Evolutionary conservation across 176 grass and related monocot genomes (phyloP).

Genomic region (Carex myosuroides): DNA sequence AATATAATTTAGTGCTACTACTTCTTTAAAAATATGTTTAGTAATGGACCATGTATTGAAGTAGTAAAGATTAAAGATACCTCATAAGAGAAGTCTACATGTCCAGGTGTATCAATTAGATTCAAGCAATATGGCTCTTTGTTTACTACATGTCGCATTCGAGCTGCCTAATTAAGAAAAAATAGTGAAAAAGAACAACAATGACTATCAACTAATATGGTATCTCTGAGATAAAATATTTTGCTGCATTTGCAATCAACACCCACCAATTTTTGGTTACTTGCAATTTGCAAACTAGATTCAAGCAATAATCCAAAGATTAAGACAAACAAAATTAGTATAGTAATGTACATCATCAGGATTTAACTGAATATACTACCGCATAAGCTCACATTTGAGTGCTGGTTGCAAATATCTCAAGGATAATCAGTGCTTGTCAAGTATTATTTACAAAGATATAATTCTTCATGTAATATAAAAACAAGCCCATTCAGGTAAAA

Average conservation of each 20-base stretch:
- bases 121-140: constrained; percentile 83
- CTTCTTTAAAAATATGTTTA: neutral
- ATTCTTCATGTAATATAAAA: neutral
- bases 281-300: constrained; percentile 12
- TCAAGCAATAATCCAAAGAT: neutral
- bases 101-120: constrained; percentile 90
- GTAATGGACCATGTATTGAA: neutral
- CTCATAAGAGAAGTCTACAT: constrained; percentile 98
- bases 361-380: neutral
- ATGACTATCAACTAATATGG: constrained; percentile 6
- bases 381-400: neutral
- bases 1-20: constrained; percentile 13
- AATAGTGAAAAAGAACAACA: constrained; percentile 6
- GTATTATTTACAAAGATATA: neutral
- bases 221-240: neutral
- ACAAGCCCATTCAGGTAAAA: neutral
- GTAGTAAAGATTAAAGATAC: constrained; percentile 29
- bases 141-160: constrained; percentile 79
- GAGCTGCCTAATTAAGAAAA: constrained; percentile 65
- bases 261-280: neutral
- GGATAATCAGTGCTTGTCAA: neutral
- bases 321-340: neutral
- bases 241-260: neutral
- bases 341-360: neutral
- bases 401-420: neutral